Conservation (phyloP, 495 filamentous ascomycete species). For the Oleoguttula mirabilis region DNA sequence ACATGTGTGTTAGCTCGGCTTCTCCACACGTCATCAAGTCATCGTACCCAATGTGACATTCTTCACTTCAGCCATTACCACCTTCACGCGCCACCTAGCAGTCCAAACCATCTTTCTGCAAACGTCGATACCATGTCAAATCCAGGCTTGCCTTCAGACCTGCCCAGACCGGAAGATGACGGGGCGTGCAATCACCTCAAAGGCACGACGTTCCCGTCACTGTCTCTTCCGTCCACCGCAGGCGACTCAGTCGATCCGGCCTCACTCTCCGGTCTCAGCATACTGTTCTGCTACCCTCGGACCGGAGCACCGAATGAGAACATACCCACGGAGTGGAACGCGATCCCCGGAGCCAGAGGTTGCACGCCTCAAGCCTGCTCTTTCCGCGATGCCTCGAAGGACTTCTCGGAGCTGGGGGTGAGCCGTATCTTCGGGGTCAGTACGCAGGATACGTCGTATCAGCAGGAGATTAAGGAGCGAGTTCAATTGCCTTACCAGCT, state of each 20-base stretch:
- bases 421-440: slow-evolving; percentile 18
- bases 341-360: slow-evolving; percentile 25
- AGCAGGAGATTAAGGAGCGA: slow-evolving; percentile 21
- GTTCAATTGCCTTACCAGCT: slow-evolving; percentile 23
- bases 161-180: slow-evolving; percentile 20
- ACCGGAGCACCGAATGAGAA: slow-evolving; percentile 19
- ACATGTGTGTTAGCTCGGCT: too few relatives aligned
- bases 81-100: too few relatives aligned
- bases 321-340: slow-evolving; percentile 20
- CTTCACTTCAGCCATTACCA: too few relatives aligned
- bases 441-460: slow-evolving; percentile 23
- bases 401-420: slow-evolving; percentile 16
- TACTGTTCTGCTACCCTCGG: slow-evolving; percentile 25
- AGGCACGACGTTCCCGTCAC: slow-evolving; percentile 10
- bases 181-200: slow-evolving; percentile 22
- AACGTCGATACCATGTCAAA: too few relatives aligned
- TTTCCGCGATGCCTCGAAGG: slow-evolving; percentile 21
- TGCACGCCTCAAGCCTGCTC: slow-evolving; percentile 28
- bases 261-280: slow-evolving; percentile 20
- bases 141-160: background rate
- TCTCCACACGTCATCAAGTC: too few relatives aligned
- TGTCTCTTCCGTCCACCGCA: slow-evolving; percentile 17
- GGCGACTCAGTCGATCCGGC: slow-evolving; percentile 18
- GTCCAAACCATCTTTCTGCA: too few relatives aligned
- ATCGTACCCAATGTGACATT: too few relatives aligned